Base-by-base conservation (phyloP, 768 basidiomycete species). In the Tylopilus intermedius region DNA sequence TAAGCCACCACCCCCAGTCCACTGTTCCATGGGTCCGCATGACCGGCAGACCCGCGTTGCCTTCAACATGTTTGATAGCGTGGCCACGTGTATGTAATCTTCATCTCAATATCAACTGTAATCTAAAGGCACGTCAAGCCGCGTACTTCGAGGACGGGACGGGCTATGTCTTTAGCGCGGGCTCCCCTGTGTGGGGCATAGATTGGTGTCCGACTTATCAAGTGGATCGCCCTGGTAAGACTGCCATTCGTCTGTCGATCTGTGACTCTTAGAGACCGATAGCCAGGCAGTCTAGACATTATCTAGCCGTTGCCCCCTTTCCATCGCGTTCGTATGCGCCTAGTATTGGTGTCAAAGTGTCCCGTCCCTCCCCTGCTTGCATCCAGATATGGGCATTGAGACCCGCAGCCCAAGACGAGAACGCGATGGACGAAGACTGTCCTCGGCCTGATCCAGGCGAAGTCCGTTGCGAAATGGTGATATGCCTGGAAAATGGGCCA, bases 141-240 rank as follows among this genome's bases (percentile, higher is more conserved):
- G 72, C 81, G 9, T 80, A 78, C 57, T 69, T 84, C 10, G 72
- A 80, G 2, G 78, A 77, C 37, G 83, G 80, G 58, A 73, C 76
- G 27, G 77, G 86, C 0, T 78, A 86, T 55, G 73, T 95, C 1
- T 86, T 97, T 68, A 90, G 86, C 56, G 86, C 89, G 0, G 96
- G 96, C 6, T 88, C 86, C 3, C 88, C 91, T 0, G 87, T 90
- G n/a, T 91, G 88, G 84, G 90, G 84, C 2, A 63, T 95, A 33
- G 92, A 94, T 58, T 98, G 94, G 94, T 94, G 93, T 67, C 95
- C 96, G 3, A 81, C 85, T 22, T 78, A 86, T 55, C 68, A 74
- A 21, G 71, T 76, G 33, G 82, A 84, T 45, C 76, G 82, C 37
- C 56, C 71, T 45, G 64, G 88, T 88, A 60, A 59, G 76, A 2